These are phyloP conservation scores for Diospyros kaki DNA, from an alignment of 148 eudicot species.

Conservation along the genomic window DNA sequence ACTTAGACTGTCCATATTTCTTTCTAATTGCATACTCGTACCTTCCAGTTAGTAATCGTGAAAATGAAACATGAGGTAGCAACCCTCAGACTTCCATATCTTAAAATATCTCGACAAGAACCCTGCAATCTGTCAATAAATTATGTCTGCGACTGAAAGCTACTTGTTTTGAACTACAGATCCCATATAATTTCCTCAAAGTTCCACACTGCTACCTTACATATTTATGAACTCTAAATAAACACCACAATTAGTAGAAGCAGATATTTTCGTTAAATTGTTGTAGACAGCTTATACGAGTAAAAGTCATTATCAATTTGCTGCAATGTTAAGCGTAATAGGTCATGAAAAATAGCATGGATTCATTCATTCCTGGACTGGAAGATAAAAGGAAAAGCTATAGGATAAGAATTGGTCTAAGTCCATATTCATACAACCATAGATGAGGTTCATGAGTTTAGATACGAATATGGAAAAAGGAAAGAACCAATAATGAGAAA, in stretches of 20 bases:
- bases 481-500: background rate
- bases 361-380: background rate
- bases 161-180: constrained; percentile 11
- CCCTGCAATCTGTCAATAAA: constrained; percentile 76
- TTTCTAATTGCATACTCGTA: constrained; percentile 22
- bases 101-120: constrained; percentile 76
- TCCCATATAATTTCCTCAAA: background rate
- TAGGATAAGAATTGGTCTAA: background rate
- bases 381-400: background rate
- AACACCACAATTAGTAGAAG: background rate
- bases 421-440: too few relatives aligned
- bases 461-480: background rate
- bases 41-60: constrained; percentile 76
- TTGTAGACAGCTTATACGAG: background rate
- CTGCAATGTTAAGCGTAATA: background rate
- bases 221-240: background rate
- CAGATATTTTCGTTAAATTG: background rate
- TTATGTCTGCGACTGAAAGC: constrained; percentile 37
- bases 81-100: constrained; percentile 89
- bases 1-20: background rate
- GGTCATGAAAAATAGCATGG: background rate
- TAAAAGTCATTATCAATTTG: background rate
- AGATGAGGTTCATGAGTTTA: background rate
- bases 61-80: constrained; percentile 69
- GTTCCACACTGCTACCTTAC: background rate